These are phyloP conservation scores for Carex scoparia DNA, from an alignment of 176 grass and related monocot species.

Conservation along the genomic window DNA sequence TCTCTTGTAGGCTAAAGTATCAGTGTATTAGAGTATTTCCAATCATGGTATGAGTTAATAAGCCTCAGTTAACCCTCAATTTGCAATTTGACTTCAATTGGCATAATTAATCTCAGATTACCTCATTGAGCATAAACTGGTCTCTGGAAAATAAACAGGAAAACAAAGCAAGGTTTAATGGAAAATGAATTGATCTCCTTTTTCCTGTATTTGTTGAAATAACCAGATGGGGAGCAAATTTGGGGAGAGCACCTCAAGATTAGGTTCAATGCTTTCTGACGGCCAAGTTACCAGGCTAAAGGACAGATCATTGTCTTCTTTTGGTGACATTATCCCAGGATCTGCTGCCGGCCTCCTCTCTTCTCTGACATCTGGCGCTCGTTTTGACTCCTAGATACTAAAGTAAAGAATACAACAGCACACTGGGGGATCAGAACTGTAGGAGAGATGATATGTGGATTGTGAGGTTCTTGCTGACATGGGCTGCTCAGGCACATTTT, in stretches of 20 bases:
- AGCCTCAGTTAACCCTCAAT: slow-evolving; percentile 11
- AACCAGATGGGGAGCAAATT: slow-evolving; percentile 95
- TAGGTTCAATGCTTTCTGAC: slow-evolving; percentile 98
- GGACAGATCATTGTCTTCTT: slow-evolving; percentile 50
- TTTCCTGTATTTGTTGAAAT: neutral
- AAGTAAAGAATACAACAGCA: neutral
- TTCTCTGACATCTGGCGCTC: slow-evolving; percentile 70
- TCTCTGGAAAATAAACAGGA: neutral
- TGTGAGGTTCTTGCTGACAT: neutral
- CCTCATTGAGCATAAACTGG: neutral
- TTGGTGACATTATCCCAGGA: slow-evolving; percentile 91
- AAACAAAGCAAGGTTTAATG: slow-evolving; percentile 7
- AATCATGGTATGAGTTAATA: neutral
- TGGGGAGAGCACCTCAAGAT: slow-evolving; percentile 94
- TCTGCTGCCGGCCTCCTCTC: slow-evolving; percentile 89
- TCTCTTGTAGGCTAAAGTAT: neutral
- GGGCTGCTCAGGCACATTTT: neutral
- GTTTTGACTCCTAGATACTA: slow-evolving; percentile 60
- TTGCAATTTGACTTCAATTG: slow-evolving; percentile 13
- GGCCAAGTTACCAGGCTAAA: slow-evolving; percentile 75
- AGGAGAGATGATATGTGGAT: neutral
- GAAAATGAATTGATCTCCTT: slow-evolving; percentile 14
- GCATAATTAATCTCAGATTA: neutral
- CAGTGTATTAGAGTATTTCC: neutral
- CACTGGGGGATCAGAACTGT: neutral